phyloP scores from a whole-genome alignment of 805 yeast genomes.

The Debaryomyces maramus region DNA sequence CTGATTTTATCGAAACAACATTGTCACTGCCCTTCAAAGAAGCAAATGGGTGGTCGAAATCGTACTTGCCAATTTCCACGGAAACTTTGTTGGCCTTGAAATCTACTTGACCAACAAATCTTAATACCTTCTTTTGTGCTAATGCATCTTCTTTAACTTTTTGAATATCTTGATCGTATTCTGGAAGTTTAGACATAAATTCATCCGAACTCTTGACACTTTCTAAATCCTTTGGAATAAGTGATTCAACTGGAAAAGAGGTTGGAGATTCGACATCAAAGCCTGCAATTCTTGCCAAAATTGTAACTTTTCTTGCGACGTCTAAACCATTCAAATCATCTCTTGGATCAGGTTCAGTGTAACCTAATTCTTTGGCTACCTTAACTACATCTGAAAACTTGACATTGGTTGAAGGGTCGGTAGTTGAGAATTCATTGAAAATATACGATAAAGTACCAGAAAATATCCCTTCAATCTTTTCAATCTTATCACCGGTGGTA shows the following conservation, averaged over 20 bases:
- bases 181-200: constrained; percentile 77
- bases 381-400: constrained; percentile 89
- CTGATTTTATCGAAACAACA: constrained; percentile 86
- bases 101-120: constrained; percentile 93
- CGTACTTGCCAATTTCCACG: constrained; percentile 88
- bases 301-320: constrained; percentile 97
- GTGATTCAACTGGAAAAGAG: constrained; percentile 90
- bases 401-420: constrained; percentile 52
- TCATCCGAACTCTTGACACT: constrained; percentile 70
- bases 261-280: constrained; percentile 81
- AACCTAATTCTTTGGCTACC: constrained; percentile 87
- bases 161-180: constrained; percentile 78
- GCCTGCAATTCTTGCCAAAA: constrained; percentile 91
- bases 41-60: constrained; percentile 91
- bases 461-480: constrained; percentile 91
- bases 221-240: constrained; percentile 87
- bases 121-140: constrained; percentile 77
- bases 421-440: constrained; percentile 87
- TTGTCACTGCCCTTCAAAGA: constrained; percentile 94
- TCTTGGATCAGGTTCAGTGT: constrained; percentile 99
- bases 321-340: constrained; percentile 98
- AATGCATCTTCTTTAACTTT: constrained; percentile 79
- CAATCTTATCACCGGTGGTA: constrained; percentile 89
- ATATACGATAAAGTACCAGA: constrained; percentile 95
- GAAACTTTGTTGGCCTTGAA: constrained; percentile 65